Evolutionary conservation across 2,329 filamentous ascomycete genomes (phyloP), one percentile per base, ranked within the genome.

Genomic region (Colletotrichum agaves): DNA sequence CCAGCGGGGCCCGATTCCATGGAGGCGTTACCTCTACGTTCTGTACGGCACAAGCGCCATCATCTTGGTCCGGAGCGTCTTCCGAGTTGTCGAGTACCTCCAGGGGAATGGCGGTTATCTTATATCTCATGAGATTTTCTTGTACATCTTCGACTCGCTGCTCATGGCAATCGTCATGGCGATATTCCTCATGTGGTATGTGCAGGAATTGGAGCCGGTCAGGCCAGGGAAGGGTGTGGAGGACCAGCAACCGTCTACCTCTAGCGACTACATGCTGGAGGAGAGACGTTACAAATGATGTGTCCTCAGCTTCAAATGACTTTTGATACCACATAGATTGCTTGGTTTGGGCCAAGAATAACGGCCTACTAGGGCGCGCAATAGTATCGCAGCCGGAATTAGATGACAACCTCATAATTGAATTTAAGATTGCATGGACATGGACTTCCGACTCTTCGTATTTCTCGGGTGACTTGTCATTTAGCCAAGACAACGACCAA

Each of bases 41-140:
- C 73, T 81, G 0, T 78, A 79, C 55, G 44, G 65, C 1, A 73
- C 74, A 2, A 79, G 78, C 43, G 46, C 69, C 0, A 72, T 84
- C 4, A 85, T 86, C 58, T 74, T 84, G 7, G 71, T 84, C 3
- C 74, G 84, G 49, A 82, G 80, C 56, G 67, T 84, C 15, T 83
- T 84, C 52, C 77, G 84, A 10, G 78, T 83, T 1, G 68, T 85
- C 4, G 84, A 86, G 70, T 86, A 85, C 64, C 60, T 79, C 0
- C 76, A 82, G 61, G 82, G 82, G 1, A 76, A 80, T 5, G 71
- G 53, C 0, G 82, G 82, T 0, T 81, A 78, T 17, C 70, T 83
- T 0, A 76, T 83, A 31, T 76, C 74, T 0, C 78, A 82, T 33
- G 82, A 84, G 68, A 69, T 74, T 0, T 80, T 77, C 33, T 71